Evolutionary conservation across 495 filamentous ascomycete species (phyloP).

Genomic region (Staphylotrichum longicolle): DNA sequence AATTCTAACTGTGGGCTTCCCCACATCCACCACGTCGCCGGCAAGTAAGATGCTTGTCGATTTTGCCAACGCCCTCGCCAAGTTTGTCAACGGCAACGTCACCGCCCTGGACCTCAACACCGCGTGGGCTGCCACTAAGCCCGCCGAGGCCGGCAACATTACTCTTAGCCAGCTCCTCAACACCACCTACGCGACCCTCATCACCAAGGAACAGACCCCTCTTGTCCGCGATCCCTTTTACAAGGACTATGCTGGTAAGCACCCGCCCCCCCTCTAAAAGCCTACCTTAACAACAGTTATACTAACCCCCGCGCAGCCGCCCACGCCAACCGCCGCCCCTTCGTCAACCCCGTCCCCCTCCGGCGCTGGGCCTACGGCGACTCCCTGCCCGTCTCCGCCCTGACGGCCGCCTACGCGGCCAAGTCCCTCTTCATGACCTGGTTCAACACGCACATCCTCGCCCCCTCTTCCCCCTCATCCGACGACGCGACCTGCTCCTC

Average conservation of each 20-base stretch:
- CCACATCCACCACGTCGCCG: conserved; percentile 28
- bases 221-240: conserved; percentile 53
- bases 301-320: conserved; percentile 23
- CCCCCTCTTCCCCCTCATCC: conserved; percentile 32
- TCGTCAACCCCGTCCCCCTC: conserved; percentile 55
- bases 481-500: conserved; percentile 34
- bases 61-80: conserved; percentile 40
- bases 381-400: conserved; percentile 35
- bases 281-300: background rate
- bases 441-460: conserved; percentile 49
- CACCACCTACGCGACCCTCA: conserved; percentile 51
- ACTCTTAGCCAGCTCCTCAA: conserved; percentile 36
- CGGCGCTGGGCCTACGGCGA: conserved; percentile 58
- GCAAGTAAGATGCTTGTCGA: conserved; percentile 39
- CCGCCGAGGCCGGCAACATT: conserved; percentile 27
- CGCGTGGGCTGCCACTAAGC: conserved; percentile 43
- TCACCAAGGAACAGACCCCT: conserved; percentile 51
- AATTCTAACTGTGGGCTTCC: conserved; percentile 43
- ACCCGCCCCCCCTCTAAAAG: background rate
- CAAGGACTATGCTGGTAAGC: conserved; percentile 45
- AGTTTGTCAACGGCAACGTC: conserved; percentile 39
- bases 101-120: conserved; percentile 38
- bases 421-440: conserved; percentile 54
- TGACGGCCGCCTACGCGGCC: conserved; percentile 43
- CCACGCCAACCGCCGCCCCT: conserved; percentile 49